Conservation (phyloP, 2,329 filamentous ascomycete genomes). For the Fusarium sp. region DNA sequence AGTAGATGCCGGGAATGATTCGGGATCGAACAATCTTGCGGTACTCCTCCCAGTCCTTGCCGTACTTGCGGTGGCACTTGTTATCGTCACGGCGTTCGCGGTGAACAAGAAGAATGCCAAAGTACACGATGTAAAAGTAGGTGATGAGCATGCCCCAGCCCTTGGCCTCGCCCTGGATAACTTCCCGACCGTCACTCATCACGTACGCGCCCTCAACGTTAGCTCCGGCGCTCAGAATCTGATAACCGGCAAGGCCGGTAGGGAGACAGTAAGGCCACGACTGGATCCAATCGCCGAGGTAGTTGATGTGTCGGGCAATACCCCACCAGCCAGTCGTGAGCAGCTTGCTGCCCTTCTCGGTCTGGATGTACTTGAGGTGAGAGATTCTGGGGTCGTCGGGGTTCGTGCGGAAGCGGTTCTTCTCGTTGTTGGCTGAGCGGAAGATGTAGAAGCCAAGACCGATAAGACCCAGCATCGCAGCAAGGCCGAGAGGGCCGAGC, state of each 20-base stretch:
- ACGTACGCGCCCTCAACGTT: constrained; percentile 67
- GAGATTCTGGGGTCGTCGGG: constrained; percentile 83
- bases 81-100: constrained; percentile 89
- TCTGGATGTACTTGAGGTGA: constrained; percentile 89
- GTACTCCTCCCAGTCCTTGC: constrained; percentile 91
- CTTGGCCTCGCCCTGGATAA: constrained; percentile 78
- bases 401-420: constrained; percentile 93
- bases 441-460: constrained; percentile 88
- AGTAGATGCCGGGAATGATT: constrained; percentile 91
- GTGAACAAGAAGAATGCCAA: constrained; percentile 87
- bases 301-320: constrained; percentile 91
- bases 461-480: constrained; percentile 75
- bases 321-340: constrained; percentile 95
- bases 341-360: constrained; percentile 82
- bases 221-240: constrained; percentile 71
- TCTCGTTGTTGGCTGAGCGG: constrained; percentile 92
- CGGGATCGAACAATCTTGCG: constrained; percentile 83
- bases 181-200: constrained; percentile 71
- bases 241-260: constrained; percentile 86
- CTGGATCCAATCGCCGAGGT: constrained; percentile 95
- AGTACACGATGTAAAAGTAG: constrained; percentile 96
- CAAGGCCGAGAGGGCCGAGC: constrained; percentile 77
- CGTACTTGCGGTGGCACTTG: constrained; percentile 93
- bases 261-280: constrained; percentile 91
- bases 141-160: constrained; percentile 91